Evolutionary conservation across 2,329 filamentous ascomycete genomes (phyloP), one percentile per base, ranked within the genome.

Genomic region (Mycosphaerelloides madeirae): DNA sequence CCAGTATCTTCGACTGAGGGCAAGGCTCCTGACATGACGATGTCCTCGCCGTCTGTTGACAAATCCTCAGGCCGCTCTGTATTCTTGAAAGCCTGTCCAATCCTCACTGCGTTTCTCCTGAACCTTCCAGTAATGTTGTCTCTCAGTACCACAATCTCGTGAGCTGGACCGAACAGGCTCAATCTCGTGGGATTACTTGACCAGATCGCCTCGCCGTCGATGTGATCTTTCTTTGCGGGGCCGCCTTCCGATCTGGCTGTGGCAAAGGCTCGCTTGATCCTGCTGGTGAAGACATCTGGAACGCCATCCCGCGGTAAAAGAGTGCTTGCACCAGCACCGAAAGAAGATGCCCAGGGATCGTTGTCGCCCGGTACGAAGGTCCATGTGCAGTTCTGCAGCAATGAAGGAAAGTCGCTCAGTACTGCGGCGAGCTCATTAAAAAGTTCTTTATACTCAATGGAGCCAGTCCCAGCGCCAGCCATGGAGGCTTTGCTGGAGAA

Each of bases 291-390:
- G 56, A 96, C 72, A 6, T 91, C 85, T 1, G 93, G 93, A 2
- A 98, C 78, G 0, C 77, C 69, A 53, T 84, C 83, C 8, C 84
- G 70, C 0, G 87, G 87, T 9, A 91, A 62, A 0, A 83, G 79
- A 1, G 79, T 78, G 0, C 84, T 80, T 1, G 85, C 83, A 3
- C 87, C 87, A 2, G 82, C 83, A 1, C 80, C 81, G 63, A 95
- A 95, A 2, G 89, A 79, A 1, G 88, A 95, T 4, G 84, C 80
- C 93, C 93, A 98, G n/a, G 87, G 90, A 64, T 98, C 93, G 63
- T 96, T 95, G 68, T 97, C 91, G 22, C 93, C 93, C 0, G 93
- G 93, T 0, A 97, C 85, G 61, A 98, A 95, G 25, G 95, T 74
- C 64, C 97, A 95, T 0, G 86, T 91, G 4, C 86, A 84, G 19